phyloP scores from a whole-genome alignment of 2,329 filamentous ascomycete species.

The Sporothrix brunneoviolacea region DNA sequence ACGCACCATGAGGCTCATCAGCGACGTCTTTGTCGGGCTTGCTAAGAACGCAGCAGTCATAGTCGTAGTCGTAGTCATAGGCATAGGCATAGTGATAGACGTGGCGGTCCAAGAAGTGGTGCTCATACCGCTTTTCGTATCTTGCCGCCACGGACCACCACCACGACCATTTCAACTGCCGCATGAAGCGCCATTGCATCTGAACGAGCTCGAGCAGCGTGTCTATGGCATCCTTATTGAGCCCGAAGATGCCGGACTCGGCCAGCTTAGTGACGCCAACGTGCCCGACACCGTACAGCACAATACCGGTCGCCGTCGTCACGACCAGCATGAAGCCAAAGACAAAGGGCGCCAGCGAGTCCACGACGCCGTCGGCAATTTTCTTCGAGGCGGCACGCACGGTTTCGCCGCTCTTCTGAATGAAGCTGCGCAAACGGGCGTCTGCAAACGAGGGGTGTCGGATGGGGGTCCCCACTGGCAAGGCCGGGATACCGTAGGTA shows the following conservation, averaged over 20 bases:
- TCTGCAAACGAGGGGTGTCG: no score
- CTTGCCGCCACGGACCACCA: conserved; percentile 8
- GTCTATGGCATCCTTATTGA: conserved; percentile 11
- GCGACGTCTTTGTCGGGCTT: no score
- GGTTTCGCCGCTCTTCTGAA: no score
- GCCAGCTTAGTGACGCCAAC: conserved; percentile 9
- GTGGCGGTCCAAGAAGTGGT: background rate
- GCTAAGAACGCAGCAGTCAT: no score
- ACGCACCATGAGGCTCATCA: no score
- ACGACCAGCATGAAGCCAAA: conserved; percentile 13
- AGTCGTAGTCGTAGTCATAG: background rate
- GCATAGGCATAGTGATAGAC: background rate
- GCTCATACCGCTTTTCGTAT: background rate
- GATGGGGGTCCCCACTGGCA: no score
- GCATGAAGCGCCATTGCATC: conserved; percentile 10
- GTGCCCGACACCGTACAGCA: conserved; percentile 15
- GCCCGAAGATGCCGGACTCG: conserved; percentile 14
- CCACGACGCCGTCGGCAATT: background rate
- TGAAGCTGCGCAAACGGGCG: background rate
- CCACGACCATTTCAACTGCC: conserved; percentile 16
- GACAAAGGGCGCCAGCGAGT: conserved; percentile 11
- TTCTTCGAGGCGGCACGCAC: background rate
- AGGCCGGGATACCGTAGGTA: no score
- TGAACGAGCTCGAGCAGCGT: conserved; percentile 6
- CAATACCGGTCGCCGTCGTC: conserved; percentile 10